Percentiles rank a stretch among this genome's conserved stretches.
Conservation (phyloP, 2,329 filamentous ascomycete genomes). For the Diplodia intermedia region DNA sequence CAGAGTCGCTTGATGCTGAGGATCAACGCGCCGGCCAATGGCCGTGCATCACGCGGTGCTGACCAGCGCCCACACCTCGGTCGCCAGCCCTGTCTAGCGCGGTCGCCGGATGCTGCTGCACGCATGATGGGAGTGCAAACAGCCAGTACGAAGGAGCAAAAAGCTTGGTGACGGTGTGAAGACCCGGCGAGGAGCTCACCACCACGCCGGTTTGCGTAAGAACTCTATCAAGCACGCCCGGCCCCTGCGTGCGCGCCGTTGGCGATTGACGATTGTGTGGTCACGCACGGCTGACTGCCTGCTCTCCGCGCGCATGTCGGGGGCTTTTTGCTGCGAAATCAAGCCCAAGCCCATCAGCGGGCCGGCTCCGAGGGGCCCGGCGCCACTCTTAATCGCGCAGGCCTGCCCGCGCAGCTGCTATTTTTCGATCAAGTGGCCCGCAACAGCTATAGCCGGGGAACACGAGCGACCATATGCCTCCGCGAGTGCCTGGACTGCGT, state of each 20-base stretch:
- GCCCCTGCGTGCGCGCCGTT: not conserved
- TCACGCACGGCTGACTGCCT: not conserved
- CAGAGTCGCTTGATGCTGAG: not conserved
- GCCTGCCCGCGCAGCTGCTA: not conserved
- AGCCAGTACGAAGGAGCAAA: constrained; percentile 15
- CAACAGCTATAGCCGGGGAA: no score
- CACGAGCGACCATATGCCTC: no score
- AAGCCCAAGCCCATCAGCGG: constrained; percentile 5
- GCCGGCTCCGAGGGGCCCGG: constrained; percentile 2
- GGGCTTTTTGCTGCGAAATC: not conserved
- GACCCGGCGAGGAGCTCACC: constrained; percentile 1
- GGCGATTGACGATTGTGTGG: not conserved
- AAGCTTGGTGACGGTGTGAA: constrained; percentile 3
- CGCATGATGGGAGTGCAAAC: constrained; percentile 7
- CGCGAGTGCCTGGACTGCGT: no score
- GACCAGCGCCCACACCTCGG: constrained; percentile 10
- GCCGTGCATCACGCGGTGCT: constrained; percentile 26
- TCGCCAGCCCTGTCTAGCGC: not conserved
- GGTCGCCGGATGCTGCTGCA: not conserved
- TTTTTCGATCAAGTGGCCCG: not conserved
- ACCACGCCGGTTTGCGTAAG: constrained; percentile 10
- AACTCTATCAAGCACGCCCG: constrained; percentile 3
- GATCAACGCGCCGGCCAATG: constrained; percentile 22
- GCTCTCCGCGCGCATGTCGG: not conserved
- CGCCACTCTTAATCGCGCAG: constrained; percentile 19